These are phyloP conservation scores for Vittaforma corneae DNA, from an alignment of 371 early-diverging fungal species.

Conservation along the genomic window DNA sequence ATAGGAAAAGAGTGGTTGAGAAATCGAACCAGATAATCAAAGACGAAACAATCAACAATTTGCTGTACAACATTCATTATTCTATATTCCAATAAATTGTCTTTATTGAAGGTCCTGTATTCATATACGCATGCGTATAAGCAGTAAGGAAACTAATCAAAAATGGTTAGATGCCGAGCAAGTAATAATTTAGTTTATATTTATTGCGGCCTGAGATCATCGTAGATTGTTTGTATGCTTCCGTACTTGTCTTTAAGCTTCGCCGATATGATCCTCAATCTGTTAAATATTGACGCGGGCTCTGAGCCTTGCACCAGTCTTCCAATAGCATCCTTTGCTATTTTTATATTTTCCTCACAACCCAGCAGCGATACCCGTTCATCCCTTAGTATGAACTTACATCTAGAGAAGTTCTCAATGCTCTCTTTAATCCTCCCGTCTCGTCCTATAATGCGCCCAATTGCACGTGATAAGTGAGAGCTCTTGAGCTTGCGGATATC, in stretches of 20 bases:
- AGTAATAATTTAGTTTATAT: background rate
- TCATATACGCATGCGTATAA: background rate
- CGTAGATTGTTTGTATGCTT: constrained; percentile 44
- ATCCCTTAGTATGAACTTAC: constrained; percentile 88
- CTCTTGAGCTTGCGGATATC: constrained; percentile 88
- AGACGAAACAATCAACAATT: constrained; percentile 50
- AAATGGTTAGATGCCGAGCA: no score
- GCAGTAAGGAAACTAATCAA: background rate
- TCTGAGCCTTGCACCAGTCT: constrained; percentile 85
- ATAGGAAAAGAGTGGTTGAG: constrained; percentile 52
- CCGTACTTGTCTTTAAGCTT: constrained; percentile 56
- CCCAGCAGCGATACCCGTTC: constrained; percentile 90
- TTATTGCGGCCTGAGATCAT: constrained; percentile 32
- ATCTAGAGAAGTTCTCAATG: constrained; percentile 86
- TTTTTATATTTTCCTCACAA: constrained; percentile 81
- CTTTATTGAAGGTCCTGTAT: no score
- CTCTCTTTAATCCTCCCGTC: constrained; percentile 90
- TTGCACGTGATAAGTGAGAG: constrained; percentile 86
- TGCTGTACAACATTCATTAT: constrained; percentile 53
- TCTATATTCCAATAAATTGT: constrained; percentile 53
- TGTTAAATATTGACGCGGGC: constrained; percentile 82
- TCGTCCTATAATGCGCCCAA: constrained; percentile 95
- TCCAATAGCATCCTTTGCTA: constrained; percentile 86
- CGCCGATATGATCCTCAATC: constrained; percentile 48
- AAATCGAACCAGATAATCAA: constrained; percentile 49